A percentile compares a stretch with the other conserved stretches of the same genome.
Conservation (phyloP, 352 stramenopile species). For the Thraustochytrium sp. region DNA sequence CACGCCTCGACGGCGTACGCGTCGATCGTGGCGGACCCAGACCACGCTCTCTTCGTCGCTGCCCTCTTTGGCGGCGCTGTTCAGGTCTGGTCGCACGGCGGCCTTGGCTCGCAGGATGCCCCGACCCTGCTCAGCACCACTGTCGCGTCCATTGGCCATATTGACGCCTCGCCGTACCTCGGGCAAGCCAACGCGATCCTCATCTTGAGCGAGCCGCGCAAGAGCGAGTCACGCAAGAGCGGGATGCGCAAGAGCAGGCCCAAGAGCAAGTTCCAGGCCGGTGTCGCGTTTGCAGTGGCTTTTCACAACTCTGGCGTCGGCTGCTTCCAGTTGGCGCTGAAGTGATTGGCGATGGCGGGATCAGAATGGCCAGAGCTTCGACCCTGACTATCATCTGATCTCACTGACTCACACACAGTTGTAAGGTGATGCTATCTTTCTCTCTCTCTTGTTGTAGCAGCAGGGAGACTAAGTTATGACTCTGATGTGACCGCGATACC, state of each 20-base stretch:
- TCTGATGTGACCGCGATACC: too few species aligned
- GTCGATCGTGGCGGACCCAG: background rate
- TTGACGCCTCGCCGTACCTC: background rate
- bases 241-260: background rate
- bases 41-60: background rate
- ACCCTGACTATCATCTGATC: too few species aligned
- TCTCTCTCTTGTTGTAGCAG: too few species aligned
- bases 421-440: too few species aligned
- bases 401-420: too few species aligned
- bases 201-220: too few species aligned
- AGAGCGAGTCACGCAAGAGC: too few species aligned
- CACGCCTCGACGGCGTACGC: background rate
- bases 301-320: slow-evolving; percentile 16
- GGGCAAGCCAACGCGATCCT: background rate
- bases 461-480: too few species aligned
- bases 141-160: background rate
- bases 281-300: background rate
- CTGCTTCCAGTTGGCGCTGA: background rate
- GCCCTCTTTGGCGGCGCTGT: background rate
- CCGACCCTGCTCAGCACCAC: background rate
- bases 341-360: too few species aligned
- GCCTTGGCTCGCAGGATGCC: background rate
- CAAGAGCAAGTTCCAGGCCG: background rate
- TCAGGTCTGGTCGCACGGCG: background rate
- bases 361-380: too few species aligned